Conservation (phyloP, 2,329 filamentous ascomycete genomes). For the Botryosphaeria agaves region DNA sequence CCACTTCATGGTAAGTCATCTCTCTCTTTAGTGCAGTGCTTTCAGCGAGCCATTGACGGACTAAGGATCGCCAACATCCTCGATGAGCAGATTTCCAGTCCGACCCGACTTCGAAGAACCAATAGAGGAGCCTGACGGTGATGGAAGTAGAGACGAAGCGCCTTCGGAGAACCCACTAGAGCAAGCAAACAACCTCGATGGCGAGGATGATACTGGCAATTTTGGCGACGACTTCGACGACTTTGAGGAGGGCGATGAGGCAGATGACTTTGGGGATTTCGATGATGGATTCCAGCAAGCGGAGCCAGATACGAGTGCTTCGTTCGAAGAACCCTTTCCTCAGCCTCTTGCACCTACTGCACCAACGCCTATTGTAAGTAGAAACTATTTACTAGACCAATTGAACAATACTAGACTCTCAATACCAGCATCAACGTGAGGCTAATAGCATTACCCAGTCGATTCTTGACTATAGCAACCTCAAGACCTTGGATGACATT, state of each 20-base stretch:
- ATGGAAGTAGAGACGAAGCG: conserved; percentile 7
- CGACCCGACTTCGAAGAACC: conserved; percentile 18
- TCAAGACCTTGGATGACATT: conserved; percentile 42
- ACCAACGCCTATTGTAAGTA: conserved; percentile 31
- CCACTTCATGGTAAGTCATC: conserved; percentile 39
- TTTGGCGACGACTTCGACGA: conserved; percentile 54
- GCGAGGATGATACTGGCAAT: conserved; percentile 50
- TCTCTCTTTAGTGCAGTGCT: conserved; percentile 16
- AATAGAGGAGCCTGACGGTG: conserved; percentile 7
- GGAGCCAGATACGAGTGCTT: conserved; percentile 11
- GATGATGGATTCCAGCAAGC: conserved; percentile 27
- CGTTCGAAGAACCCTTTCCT: conserved; percentile 20
- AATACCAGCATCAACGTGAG: too few relatives aligned
- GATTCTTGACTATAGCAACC: conserved; percentile 48
- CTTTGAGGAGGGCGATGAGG: conserved; percentile 30
- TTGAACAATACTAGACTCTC: too few relatives aligned
- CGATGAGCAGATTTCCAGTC: conserved; percentile 28
- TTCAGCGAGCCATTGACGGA: conserved; percentile 39
- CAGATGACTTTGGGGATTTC: conserved; percentile 35
- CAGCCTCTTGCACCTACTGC: conserved; percentile 20
- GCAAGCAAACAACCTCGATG: conserved; percentile 33
- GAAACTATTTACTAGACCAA: too few relatives aligned
- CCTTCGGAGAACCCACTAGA: conserved; percentile 3
- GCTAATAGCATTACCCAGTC: too few relatives aligned
- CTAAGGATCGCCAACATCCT: conserved; percentile 38